Base-by-base conservation (phyloP, 805 yeast genomes). In the Ogataea methanolica region DNA sequence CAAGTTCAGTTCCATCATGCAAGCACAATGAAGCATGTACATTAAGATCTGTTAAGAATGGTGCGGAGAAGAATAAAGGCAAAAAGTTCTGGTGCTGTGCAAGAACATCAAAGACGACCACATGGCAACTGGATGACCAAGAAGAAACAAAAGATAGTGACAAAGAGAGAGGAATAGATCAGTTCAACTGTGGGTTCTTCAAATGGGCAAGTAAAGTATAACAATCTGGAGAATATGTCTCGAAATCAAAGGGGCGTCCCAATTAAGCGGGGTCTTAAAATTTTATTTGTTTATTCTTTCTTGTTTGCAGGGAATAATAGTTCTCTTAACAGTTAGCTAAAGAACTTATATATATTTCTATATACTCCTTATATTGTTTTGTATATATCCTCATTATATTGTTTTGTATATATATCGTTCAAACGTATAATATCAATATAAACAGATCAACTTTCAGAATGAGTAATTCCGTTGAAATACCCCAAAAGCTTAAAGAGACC, bases 1-100 rank as follows among this genome's bases (percentile, higher is more conserved):
- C 48, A 17, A 42, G 48, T 15, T 47, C 51, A 1, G 36, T 49
- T 1, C 85, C 85, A 0, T 15, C 45, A 6, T 80, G 85, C 58
- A 65, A 69, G 33, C 84, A 80, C 54, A 61, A 68, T 5, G 72
- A 73, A 42, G 66, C 69, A n/a, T 72, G 81, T 33, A 61, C 71
- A 4, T 52, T 79, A 41, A 66, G 74, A 50, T 71, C 78, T 0
- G 77, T 80, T 0, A 70, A 61, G 52, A 73, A 75, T 1, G 45
- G 59, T 4, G 48, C 46, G 43, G 56, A 59, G 7, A 60, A 65
- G 23, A 75, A 75, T 48, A 72, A 67, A 36, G 83, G 83, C 0
- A 69, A 65, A 45, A 75, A 72, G 51, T 80, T 80, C 52, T 80
- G 83, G 83, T 69, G 76, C 21, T 80, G 85, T 57, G 50, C 68